These are phyloP conservation scores for Mrakiaceae sp. DNA, from an alignment of 1,284 basidiomycete genomes.

Conservation along the genomic window DNA sequence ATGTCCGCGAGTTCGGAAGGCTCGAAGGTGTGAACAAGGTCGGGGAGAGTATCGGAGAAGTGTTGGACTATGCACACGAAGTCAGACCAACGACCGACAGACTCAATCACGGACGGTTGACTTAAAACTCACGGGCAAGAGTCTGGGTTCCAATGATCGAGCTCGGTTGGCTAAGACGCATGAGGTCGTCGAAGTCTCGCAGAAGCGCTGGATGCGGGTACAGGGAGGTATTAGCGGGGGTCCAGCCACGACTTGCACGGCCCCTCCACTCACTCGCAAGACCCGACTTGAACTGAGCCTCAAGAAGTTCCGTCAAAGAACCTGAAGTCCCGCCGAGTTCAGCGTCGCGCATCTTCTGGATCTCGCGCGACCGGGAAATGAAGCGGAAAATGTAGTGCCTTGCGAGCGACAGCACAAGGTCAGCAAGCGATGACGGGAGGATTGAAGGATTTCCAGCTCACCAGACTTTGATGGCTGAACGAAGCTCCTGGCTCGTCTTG, in stretches of 20 bases:
- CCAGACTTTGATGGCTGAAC: slow-evolving; percentile 90
- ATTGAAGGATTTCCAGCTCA: background rate
- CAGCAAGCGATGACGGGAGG: background rate
- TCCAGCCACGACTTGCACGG: too few species aligned
- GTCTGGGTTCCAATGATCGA: slow-evolving; percentile 93
- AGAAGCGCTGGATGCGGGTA: slow-evolving; percentile 44
- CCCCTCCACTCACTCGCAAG: slow-evolving; percentile 22
- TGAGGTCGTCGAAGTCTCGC: slow-evolving; percentile 72
- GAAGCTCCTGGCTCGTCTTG: slow-evolving; percentile 63
- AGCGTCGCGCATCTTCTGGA: slow-evolving; percentile 70
- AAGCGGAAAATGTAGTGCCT: slow-evolving; percentile 85
- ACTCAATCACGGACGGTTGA: background rate
- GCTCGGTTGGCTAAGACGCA: slow-evolving; percentile 64
- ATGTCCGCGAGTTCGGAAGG: slow-evolving; percentile 72
- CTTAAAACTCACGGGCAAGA: slow-evolving; percentile 42
- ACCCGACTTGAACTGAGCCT: slow-evolving; percentile 62
- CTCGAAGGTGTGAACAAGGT: slow-evolving; percentile 66
- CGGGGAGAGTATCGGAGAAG: slow-evolving; percentile 84
- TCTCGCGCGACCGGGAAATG: slow-evolving; percentile 72
- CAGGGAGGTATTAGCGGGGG: background rate
- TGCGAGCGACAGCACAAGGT: background rate
- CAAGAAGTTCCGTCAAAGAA: slow-evolving; percentile 46
- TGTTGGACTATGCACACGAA: slow-evolving; percentile 52
- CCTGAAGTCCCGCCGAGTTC: slow-evolving; percentile 71
- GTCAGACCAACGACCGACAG: background rate